Conservation (phyloP, 345 rosid species). For the Pelargonium nanum region DNA sequence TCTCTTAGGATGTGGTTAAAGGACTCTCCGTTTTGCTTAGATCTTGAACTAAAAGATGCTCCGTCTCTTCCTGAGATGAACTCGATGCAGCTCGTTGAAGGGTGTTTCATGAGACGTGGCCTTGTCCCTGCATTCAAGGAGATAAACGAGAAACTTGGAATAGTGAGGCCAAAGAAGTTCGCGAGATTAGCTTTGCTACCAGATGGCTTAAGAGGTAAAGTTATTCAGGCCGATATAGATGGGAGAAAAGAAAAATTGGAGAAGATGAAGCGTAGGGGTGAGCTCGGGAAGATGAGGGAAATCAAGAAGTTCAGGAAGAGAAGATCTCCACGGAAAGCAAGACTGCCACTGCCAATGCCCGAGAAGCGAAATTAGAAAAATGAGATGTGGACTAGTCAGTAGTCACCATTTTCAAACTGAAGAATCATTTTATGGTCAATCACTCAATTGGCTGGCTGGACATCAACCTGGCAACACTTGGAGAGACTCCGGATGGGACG, state of each 20-base stretch:
- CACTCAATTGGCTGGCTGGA: too few species aligned
- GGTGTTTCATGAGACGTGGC: conserved; percentile 72
- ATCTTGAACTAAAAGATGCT: conserved; percentile 72
- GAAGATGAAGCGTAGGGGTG: conserved; percentile 37
- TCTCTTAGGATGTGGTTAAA: conserved; percentile 96
- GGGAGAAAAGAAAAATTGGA: conserved; percentile 51
- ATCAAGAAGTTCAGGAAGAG: conserved; percentile 13
- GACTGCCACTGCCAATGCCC: too few species aligned
- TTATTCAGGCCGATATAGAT: conserved; percentile 58
- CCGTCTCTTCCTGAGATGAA: conserved; percentile 51
- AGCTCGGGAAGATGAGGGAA: conserved; percentile 12
- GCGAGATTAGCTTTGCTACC: conserved; percentile 72
- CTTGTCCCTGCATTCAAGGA: conserved; percentile 90
- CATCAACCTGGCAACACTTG: too few species aligned
- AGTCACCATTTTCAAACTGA: too few species aligned
- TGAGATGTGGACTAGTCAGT: too few species aligned
- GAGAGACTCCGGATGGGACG: too few species aligned
- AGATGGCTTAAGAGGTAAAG: conserved; percentile 58
- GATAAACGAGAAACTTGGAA: conserved; percentile 65
- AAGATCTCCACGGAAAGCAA: too few species aligned
- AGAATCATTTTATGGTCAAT: too few species aligned
- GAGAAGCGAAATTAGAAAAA: too few species aligned
- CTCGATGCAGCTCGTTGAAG: conserved; percentile 74
- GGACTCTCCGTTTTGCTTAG: conserved; percentile 92
- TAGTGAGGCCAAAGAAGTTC: conserved; percentile 76